Base-by-base conservation (phyloP, 2,329 filamentous ascomycete genomes). In the Paracorniculantispora psalliotae region DNA sequence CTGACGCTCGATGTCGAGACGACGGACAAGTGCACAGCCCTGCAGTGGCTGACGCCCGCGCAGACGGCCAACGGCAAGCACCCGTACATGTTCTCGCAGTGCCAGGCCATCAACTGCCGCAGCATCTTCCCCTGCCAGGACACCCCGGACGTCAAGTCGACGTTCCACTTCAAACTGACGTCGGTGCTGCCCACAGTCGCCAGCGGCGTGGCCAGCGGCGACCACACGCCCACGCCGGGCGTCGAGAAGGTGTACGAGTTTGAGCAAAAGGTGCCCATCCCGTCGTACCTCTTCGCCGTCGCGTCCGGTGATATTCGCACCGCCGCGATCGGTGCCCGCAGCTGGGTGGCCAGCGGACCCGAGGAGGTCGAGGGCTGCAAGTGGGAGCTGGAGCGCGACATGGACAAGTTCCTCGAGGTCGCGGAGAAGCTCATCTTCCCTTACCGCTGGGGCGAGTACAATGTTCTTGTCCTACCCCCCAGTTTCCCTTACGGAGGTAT, bases 1-100 rank as follows among this genome's bases (percentile, higher is more conserved):
- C 67, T 87, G 19, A 74, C 85, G 72, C 90, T 96, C 62, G 78
- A 82, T 25, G 74, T 97, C 30, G 81, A 89, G 65, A 97, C 94
- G 5, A 97, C 94, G 1, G 83, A 89, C 54, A 83, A 90, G 67
- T 97, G 93, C 74, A 96, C 92, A 12, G 93, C 93, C 10, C 79
- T 99, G 62, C 93, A 97, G 75, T 99, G 94, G 93, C 82, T 99
- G 73, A 92, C 90, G 0, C 91, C 92, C 2, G 89, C 88, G 33
- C 94, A 97, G 77, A 97, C 94, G 1, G 91, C 90, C 60, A 97
- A 96, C 82, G 92, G 92, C 78, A 94, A 92, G 74, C 89, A 96
- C 65, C 93, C 93, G 1, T 97, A 97, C 75, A 93, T 97, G 87
- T 97, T 97, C 78, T 96, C 91, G 47, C 94, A 97, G 78, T 96